Evolutionary conservation across 805 yeast species (phyloP).

Genomic region (Candida suzukii): DNA sequence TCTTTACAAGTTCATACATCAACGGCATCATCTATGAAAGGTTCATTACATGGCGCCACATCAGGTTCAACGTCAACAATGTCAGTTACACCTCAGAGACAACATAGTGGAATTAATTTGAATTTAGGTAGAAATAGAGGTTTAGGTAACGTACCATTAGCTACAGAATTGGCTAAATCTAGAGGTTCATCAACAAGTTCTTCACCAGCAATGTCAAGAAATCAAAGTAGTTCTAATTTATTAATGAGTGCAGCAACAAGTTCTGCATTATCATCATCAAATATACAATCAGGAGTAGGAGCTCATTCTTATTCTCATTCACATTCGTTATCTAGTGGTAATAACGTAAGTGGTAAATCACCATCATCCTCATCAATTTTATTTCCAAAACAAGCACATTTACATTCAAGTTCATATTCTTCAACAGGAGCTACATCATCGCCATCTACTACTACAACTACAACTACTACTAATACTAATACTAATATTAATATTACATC

Average conservation of each 20-base stretch:
- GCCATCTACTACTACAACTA: too few relatives aligned
- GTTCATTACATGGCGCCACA: too few relatives aligned
- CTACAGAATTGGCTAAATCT: constrained; percentile 21
- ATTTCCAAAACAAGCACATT: not conserved
- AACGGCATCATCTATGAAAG: constrained; percentile 5
- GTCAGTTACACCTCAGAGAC: not conserved
- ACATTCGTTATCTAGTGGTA: not conserved
- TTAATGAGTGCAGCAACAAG: not conserved
- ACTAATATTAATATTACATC: too few relatives aligned
- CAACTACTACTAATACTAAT: too few relatives aligned
- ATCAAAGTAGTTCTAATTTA: constrained; percentile 27
- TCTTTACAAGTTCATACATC: not conserved
- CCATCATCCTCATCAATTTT: not conserved
- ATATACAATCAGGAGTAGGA: constrained; percentile 3
- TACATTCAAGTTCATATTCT: not conserved
- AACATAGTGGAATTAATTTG: constrained; percentile 2
- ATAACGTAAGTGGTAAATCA: too few relatives aligned
- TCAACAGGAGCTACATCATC: constrained; percentile 1
- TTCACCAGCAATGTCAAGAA: constrained; percentile 35
- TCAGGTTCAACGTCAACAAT: constrained; percentile 6
- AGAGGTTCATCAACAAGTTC: constrained; percentile 26
- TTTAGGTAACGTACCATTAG: constrained; percentile 9
- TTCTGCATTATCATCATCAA: not conserved
- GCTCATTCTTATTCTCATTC: constrained; percentile 1
- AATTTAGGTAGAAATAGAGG: constrained; percentile 6